Evolutionary conservation across 2,329 filamentous ascomycete genomes (phyloP).

Genomic region (Trichoderma sp.): DNA sequence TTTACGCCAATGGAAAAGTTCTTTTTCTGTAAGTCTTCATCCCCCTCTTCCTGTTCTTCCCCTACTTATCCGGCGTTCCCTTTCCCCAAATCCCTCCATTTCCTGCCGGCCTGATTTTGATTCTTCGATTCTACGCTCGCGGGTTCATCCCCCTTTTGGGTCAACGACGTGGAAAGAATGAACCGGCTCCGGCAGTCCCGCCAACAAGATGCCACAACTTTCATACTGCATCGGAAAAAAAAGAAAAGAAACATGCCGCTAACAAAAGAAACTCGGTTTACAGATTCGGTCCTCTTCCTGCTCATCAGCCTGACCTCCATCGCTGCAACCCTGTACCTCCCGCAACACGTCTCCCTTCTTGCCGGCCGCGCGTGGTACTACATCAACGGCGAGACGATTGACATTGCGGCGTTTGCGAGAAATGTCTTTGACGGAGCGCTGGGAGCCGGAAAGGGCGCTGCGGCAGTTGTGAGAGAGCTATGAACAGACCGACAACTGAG

Average conservation of each 20-base stretch:
- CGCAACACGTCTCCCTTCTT: constrained; percentile 84
- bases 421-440: constrained; percentile 37
- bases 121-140: not conserved
- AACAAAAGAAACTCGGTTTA: not conserved
- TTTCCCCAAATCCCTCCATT: not conserved
- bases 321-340: constrained; percentile 88
- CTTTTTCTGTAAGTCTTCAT: constrained; percentile 73
- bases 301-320: constrained; percentile 84
- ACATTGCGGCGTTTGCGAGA: constrained; percentile 46
- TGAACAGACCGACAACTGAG: constrained; percentile 27
- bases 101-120: not conserved
- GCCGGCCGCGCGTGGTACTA: constrained; percentile 91
- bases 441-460: constrained; percentile 33
- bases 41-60: not conserved
- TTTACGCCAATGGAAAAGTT: constrained; percentile 95
- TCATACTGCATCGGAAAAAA: not conserved
- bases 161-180: constrained; percentile 68
- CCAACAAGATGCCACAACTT: not conserved
- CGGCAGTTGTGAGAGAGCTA: constrained; percentile 40
- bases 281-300: constrained; percentile 91
- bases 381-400: constrained; percentile 77
- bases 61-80: not conserved
- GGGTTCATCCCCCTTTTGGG: constrained; percentile 69
- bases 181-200: not conserved
- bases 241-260: not conserved